Conservation (phyloP, 2,329 filamentous ascomycete genomes). For the Fusarium agapanthi region DNA sequence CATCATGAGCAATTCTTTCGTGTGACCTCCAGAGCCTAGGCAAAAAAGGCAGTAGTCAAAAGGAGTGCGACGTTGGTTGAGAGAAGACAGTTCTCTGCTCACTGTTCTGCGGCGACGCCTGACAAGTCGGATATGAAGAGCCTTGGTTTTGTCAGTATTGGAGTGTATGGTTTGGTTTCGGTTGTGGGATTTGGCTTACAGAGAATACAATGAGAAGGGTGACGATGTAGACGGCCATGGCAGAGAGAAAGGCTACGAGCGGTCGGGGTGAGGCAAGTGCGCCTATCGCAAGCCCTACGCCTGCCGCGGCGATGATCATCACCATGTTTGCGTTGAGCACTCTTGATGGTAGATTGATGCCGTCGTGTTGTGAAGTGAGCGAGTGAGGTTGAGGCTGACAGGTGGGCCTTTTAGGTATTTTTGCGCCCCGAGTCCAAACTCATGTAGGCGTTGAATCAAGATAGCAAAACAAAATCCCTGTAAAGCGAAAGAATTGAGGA, state of each 20-base stretch:
- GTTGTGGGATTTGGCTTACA: conserved; percentile 32
- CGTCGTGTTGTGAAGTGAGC: neutral
- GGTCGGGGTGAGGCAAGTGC: neutral
- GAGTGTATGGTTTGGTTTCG: neutral
- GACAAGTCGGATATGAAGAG: conserved; percentile 44
- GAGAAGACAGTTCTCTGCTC: conserved; percentile 21
- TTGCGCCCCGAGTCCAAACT: neutral
- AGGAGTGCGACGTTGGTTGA: neutral
- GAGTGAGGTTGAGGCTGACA: neutral
- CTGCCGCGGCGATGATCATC: neutral
- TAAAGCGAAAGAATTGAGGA: neutral
- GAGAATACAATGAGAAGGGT: conserved; percentile 43
- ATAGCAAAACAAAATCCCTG: neutral
- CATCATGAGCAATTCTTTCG: conserved; percentile 91
- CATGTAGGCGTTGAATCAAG: neutral
- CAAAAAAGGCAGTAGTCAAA: conserved; percentile 75
- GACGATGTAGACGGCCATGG: conserved; percentile 34
- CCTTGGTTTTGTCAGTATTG: conserved; percentile 30
- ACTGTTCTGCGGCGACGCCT: conserved; percentile 26
- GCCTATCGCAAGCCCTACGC: neutral
- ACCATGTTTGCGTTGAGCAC: neutral
- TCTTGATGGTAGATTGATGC: neutral
- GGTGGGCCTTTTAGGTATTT: neutral
- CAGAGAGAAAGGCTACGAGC: conserved; percentile 18
- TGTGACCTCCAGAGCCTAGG: conserved; percentile 93